Evolutionary conservation across 495 filamentous ascomycete species (phyloP).

Genomic region (Apodospora peruviana): DNA sequence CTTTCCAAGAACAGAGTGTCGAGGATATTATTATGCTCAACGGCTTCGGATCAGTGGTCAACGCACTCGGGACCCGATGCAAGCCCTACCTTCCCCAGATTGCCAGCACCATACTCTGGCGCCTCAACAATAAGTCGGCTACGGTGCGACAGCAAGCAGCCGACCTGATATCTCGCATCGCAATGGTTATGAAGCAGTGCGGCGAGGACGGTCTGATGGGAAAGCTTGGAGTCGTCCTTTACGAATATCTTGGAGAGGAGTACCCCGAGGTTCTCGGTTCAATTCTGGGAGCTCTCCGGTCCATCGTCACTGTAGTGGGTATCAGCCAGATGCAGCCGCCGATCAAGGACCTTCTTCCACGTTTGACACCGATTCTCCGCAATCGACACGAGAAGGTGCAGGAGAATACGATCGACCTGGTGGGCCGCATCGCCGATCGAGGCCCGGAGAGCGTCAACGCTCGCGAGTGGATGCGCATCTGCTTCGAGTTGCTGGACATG

Average conservation of each 20-base stretch:
- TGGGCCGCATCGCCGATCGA: conserved; percentile 96
- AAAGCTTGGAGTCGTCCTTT: conserved; percentile 93
- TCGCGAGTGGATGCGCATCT: conserved; percentile 99
- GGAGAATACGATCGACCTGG: conserved; percentile 98
- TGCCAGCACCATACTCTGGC: conserved; percentile 93
- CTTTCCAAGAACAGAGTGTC: conserved; percentile 97
- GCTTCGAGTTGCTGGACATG: conserved; percentile 98
- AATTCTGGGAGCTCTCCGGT: conserved; percentile 89
- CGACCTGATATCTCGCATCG: conserved; percentile 92
- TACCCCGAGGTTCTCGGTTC: conserved; percentile 98
- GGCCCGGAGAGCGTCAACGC: conserved; percentile 94
- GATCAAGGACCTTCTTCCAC: conserved; percentile 94
- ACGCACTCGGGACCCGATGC: conserved; percentile 87
- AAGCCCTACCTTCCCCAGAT: conserved; percentile 97
- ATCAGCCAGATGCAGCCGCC: conserved; percentile 98
- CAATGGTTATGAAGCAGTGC: conserved; percentile 98
- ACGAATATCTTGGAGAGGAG: conserved; percentile 98
- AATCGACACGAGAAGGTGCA: conserved; percentile 99
- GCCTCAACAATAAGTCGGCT: conserved; percentile 93
- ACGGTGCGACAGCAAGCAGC: conserved; percentile 96
- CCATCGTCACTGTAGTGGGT: conserved; percentile 96
- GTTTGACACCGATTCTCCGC: conserved; percentile 91
- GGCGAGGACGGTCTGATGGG: conserved; percentile 93
- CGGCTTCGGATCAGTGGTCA: conserved; percentile 97
- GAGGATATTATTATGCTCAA: conserved; percentile 96